Conservation (phyloP, 495 filamentous ascomycete genomes). For the Xylaria grammica region DNA sequence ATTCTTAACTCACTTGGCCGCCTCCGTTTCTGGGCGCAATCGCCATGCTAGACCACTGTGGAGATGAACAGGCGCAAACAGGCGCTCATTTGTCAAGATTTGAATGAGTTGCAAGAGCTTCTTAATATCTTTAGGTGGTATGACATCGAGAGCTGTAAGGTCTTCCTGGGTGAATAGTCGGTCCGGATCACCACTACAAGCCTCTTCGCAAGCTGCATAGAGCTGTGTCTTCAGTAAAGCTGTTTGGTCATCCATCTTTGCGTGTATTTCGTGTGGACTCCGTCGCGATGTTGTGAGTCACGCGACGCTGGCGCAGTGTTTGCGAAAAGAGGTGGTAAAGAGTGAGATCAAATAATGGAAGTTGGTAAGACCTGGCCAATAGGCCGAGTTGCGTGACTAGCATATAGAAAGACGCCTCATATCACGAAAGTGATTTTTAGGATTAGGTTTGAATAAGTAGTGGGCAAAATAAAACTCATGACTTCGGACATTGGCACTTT, state of each 20-base stretch:
- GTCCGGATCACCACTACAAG: conserved; percentile 44
- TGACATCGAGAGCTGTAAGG: conserved; percentile 62
- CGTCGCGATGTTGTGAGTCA: conserved; percentile 26
- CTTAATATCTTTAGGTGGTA: conserved; percentile 63
- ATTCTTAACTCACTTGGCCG: conserved; percentile 65
- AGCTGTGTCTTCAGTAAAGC: conserved; percentile 32
- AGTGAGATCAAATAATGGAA: conserved; percentile 5
- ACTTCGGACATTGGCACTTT: background rate
- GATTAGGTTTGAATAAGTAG: background rate
- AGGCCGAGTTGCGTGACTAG: conserved; percentile 6
- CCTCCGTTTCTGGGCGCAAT: conserved; percentile 69
- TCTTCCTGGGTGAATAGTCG: conserved; percentile 71
- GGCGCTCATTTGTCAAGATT: conserved; percentile 66
- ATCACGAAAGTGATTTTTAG: background rate
- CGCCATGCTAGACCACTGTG: conserved; percentile 67
- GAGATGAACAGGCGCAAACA: conserved; percentile 65
- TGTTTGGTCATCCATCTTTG: conserved; percentile 33
- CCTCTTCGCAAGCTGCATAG: conserved; percentile 35
- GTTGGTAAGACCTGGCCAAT: conserved; percentile 11
- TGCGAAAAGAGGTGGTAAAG: conserved; percentile 37
- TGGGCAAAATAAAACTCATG: background rate
- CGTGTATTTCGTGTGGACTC: background rate
- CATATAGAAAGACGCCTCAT: background rate
- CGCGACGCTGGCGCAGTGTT: conserved; percentile 38
- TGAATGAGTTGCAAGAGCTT: conserved; percentile 66